Evolutionary conservation across 1,284 basidiomycete species (phyloP).

Genomic region (Ustilago lituana): DNA sequence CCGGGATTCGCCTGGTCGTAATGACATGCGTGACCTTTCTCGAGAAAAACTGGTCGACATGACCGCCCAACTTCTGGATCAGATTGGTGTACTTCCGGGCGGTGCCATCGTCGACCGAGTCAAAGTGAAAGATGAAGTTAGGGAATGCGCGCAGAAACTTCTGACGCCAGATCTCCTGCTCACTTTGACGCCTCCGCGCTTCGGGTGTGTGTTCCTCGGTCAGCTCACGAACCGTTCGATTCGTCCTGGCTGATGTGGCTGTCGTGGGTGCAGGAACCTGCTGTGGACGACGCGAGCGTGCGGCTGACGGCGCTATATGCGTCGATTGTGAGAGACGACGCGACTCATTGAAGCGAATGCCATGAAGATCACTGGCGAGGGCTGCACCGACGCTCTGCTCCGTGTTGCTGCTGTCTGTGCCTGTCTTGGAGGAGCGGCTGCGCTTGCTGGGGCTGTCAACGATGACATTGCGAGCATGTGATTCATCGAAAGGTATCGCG

Average conservation of each 20-base stretch:
- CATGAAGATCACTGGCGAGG: constrained; percentile 42
- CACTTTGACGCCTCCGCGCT: constrained; percentile 44
- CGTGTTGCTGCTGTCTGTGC: constrained; percentile 44
- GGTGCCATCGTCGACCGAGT: constrained; percentile 53
- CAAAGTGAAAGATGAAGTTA: constrained; percentile 64
- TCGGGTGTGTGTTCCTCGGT: constrained; percentile 51
- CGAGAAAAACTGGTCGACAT: constrained; percentile 65
- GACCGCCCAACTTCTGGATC: constrained; percentile 58
- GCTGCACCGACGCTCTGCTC: constrained; percentile 41
- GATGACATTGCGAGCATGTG: constrained; percentile 58
- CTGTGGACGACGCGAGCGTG: constrained; percentile 16
- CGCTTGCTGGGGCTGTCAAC: constrained; percentile 51
- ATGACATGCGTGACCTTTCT: constrained; percentile 63
- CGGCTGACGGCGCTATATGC: constrained; percentile 4
- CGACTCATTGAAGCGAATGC: constrained; percentile 37
- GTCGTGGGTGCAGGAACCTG: constrained; percentile 6
- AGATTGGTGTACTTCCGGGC: constrained; percentile 31
- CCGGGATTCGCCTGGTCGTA: constrained; percentile 53
- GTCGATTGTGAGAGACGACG: constrained; percentile 17
- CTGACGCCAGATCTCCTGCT: constrained; percentile 53
- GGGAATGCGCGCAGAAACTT: constrained; percentile 60
- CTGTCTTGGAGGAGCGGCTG: constrained; percentile 52
- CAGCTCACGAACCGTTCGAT: constrained; percentile 55
- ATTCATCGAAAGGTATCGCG: constrained; percentile 60
- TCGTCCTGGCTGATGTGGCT: constrained; percentile 44